Evolutionary conservation across 371 early-diverging fungal species (phyloP).

Genomic region (Lichtheimia corymbifera): DNA sequence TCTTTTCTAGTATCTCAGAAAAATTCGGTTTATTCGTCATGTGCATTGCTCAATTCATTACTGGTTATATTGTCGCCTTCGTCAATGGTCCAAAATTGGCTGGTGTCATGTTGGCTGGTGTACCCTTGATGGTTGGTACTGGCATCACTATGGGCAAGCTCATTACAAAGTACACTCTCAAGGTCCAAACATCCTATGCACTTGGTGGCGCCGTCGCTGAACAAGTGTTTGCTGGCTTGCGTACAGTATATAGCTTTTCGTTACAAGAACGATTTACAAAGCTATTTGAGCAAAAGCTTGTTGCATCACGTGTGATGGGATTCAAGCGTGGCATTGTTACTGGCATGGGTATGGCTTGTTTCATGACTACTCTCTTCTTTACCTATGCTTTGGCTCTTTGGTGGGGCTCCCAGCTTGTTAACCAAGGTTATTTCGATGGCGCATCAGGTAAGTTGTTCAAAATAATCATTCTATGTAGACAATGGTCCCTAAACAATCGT

Average conservation of each 20-base stretch:
- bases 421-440: slow-evolving; percentile 11
- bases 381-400: slow-evolving; percentile 72
- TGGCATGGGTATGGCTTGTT: slow-evolving; percentile 53
- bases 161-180: slow-evolving; percentile 40
- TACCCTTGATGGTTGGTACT: slow-evolving; percentile 51
- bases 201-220: slow-evolving; percentile 82
- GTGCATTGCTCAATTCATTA: slow-evolving; percentile 13
- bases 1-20: slow-evolving; percentile 60
- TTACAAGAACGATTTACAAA: slow-evolving; percentile 66
- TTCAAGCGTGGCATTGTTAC: slow-evolving; percentile 41
- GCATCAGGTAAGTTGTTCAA: neutral
- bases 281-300: slow-evolving; percentile 55
- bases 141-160: slow-evolving; percentile 64
- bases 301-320: slow-evolving; percentile 37
- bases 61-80: slow-evolving; percentile 75
- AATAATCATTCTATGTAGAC: too few relatives aligned
- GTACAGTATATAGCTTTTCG: slow-evolving; percentile 84
- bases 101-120: slow-evolving; percentile 68
- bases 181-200: slow-evolving; percentile 58
- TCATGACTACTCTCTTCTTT: slow-evolving; percentile 59
- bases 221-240: slow-evolving; percentile 79
- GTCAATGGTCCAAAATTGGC: slow-evolving; percentile 77
- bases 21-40: slow-evolving; percentile 71
- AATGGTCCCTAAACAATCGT: neutral
- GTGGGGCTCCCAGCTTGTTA: slow-evolving; percentile 62